Evolutionary conservation across 1,284 basidiomycete species (phyloP).

Genomic region (Malassezia caprae): DNA sequence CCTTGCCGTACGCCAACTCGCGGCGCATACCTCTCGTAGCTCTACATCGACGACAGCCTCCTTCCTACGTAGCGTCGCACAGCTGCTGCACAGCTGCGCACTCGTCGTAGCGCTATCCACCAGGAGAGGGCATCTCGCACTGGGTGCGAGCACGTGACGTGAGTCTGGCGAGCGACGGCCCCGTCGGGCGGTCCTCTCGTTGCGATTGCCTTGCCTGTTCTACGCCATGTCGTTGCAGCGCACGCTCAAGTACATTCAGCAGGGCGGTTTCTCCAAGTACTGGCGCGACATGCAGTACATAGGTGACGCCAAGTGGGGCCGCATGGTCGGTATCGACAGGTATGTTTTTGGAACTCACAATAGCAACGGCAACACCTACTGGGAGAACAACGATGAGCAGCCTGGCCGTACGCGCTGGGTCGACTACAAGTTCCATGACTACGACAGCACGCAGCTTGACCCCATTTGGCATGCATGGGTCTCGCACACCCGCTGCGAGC

Average conservation of each 20-base stretch:
- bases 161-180: neutral
- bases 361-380: constrained; percentile 44
- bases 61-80: too few relatives aligned
- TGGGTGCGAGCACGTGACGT: neutral
- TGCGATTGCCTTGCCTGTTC: neutral
- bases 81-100: too few relatives aligned
- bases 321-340: constrained; percentile 40
- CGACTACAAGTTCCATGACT: constrained; percentile 40
- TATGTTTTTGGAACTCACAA: constrained; percentile 11
- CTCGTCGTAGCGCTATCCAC: neutral
- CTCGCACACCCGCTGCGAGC: constrained; percentile 32
- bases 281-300: constrained; percentile 45
- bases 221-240: constrained; percentile 40
- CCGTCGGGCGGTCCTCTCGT: neutral
- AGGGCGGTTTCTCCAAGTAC: constrained; percentile 37
- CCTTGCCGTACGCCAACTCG: too few relatives aligned
- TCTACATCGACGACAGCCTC: too few relatives aligned
- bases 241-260: constrained; percentile 36
- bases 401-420: constrained; percentile 44
- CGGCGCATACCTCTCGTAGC: too few relatives aligned
- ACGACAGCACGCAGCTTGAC: constrained; percentile 39
- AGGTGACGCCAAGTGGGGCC: constrained; percentile 45
- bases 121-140: neutral
- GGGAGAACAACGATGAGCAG: constrained; percentile 43
- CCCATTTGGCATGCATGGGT: constrained; percentile 46